Conservation (phyloP, 306 rosid genomes). For the Elaeagnus macrophylla region DNA sequence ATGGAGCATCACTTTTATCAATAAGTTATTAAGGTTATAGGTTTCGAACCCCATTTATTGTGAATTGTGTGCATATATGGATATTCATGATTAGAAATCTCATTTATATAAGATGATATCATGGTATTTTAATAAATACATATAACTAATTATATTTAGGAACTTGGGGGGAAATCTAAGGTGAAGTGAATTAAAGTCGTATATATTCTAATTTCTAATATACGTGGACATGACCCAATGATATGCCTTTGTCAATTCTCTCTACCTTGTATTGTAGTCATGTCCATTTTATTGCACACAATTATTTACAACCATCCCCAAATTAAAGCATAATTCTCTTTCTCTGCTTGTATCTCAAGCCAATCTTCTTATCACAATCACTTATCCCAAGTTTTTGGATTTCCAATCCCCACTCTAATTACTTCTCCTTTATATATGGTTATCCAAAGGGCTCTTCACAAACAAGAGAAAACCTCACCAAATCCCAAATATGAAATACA, state of each 20-base stretch:
- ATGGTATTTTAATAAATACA: no score
- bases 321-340: slow-evolving; percentile 49
- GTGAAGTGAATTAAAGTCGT: slow-evolving; percentile 25
- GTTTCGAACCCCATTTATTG: no score
- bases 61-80: no score
- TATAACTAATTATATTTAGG: no score
- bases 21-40: no score
- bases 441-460: slow-evolving; percentile 10
- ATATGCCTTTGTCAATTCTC: slow-evolving; percentile 34
- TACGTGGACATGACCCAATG: slow-evolving; percentile 22
- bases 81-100: no score
- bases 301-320: slow-evolving; percentile 15
- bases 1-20: no score
- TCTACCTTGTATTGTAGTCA: slow-evolving; percentile 33
- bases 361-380: slow-evolving; percentile 7
- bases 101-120: no score
- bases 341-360: slow-evolving; percentile 52
- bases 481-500: slow-evolving; percentile 48
- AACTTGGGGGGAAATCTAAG: neutral
- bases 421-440: slow-evolving; percentile 11
- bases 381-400: slow-evolving; percentile 6
- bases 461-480: neutral
- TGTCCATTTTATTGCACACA: slow-evolving; percentile 40
- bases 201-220: slow-evolving; percentile 23
- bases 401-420: neutral